These are phyloP conservation scores for Thalassiosira delicatula DNA, from an alignment of 352 stramenopile genomes.

Conservation along the genomic window DNA sequence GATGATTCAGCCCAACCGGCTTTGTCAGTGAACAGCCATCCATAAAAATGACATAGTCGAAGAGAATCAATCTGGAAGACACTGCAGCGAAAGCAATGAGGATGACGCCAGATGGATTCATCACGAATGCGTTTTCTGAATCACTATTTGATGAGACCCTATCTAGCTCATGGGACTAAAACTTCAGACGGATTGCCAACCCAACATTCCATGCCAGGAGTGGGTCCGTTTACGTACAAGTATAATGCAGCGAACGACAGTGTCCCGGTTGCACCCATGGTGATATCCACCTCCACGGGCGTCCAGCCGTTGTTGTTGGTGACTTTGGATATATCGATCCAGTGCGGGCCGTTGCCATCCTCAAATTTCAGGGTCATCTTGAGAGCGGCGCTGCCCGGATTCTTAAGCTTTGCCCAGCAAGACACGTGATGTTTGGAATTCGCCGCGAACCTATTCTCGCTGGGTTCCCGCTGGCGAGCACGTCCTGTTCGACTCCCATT, in stretches of 20 bases:
- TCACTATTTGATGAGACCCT: too few relatives aligned
- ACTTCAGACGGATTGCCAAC: slow-evolving; percentile 1
- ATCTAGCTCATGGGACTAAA: slow-evolving; percentile 4
- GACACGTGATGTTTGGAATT: slow-evolving; percentile 27
- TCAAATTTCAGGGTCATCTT: slow-evolving; percentile 21
- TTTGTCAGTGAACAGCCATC: too few relatives aligned
- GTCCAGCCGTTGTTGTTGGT: slow-evolving; percentile 38
- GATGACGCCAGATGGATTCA: too few relatives aligned
- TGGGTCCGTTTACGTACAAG: slow-evolving; percentile 17
- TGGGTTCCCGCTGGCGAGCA: too few relatives aligned
- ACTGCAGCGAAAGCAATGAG: too few relatives aligned
- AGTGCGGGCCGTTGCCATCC: slow-evolving; percentile 26
- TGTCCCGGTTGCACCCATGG: slow-evolving; percentile 18
- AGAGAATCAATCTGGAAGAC: too few relatives aligned
- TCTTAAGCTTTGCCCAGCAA: slow-evolving; percentile 45
- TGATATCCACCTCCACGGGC: slow-evolving; percentile 19
- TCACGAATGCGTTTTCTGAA: too few relatives aligned
- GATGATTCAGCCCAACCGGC: too few relatives aligned
- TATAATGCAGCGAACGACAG: slow-evolving; percentile 16
- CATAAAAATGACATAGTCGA: too few relatives aligned
- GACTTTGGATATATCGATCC: neutral
- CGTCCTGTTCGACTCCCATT: slow-evolving; percentile 16
- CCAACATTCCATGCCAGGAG: slow-evolving; percentile 15
- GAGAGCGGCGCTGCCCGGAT: slow-evolving; percentile 1
- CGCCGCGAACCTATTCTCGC: slow-evolving; percentile 9